These are phyloP conservation scores for Fraxinus floribunda DNA, from an alignment of 305 asterid species.

Conservation along the genomic window DNA sequence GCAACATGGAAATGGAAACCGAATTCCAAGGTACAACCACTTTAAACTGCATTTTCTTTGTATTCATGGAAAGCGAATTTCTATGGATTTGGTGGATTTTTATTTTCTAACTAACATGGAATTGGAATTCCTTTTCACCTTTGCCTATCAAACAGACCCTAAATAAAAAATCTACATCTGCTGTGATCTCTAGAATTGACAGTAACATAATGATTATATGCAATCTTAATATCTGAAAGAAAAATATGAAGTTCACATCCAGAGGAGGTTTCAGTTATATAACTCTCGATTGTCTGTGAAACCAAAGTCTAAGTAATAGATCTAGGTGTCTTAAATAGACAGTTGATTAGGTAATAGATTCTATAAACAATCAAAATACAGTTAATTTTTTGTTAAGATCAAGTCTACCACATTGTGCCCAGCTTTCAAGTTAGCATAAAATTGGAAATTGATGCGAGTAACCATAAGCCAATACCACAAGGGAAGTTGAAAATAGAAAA, in stretches of 20 bases:
- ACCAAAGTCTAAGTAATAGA: not conserved
- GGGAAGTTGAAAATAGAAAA: not conserved
- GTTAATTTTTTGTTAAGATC: not conserved
- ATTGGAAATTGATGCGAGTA: not conserved
- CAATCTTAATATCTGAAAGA: not conserved
- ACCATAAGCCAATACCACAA: conserved; percentile 5
- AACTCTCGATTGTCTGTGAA: not conserved
- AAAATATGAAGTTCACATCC: not conserved
- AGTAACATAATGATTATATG: not conserved
- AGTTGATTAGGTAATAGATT: not conserved
- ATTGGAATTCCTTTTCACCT: too few species aligned
- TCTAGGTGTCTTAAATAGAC: not conserved
- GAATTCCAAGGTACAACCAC: too few species aligned
- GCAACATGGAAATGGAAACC: too few species aligned
- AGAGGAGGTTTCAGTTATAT: not conserved
- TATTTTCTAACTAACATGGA: too few species aligned
- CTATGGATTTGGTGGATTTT: too few species aligned
- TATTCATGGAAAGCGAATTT: too few species aligned
- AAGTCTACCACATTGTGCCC: not conserved
- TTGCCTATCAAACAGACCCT: too few species aligned
- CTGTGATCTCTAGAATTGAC: not conserved
- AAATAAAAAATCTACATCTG: not conserved
- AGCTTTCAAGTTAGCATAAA: not conserved
- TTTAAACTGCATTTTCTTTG: too few species aligned
- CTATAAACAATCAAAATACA: not conserved